Evolutionary conservation across 345 rosid genomes (phyloP).

Genomic region (Excoecaria agallocha): DNA sequence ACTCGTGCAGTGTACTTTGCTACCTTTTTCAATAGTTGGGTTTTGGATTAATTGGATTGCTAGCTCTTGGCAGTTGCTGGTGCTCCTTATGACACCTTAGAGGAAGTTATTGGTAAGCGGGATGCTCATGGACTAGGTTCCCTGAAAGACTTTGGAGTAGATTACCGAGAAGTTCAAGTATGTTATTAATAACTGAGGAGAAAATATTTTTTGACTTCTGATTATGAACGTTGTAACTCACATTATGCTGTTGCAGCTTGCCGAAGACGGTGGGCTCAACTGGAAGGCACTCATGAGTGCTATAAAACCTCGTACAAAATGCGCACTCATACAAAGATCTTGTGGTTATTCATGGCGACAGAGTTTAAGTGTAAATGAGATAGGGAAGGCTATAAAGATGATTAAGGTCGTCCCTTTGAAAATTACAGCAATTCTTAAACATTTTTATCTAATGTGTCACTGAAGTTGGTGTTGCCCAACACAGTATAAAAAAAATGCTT

Average conservation of each 20-base stretch:
- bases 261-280: constrained; percentile 54
- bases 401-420: constrained; percentile 42
- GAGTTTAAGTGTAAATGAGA: constrained; percentile 57
- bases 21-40: constrained; percentile 1
- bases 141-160: constrained; percentile 58
- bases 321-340: constrained; percentile 61
- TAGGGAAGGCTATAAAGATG: constrained; percentile 53
- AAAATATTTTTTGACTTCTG: not conserved
- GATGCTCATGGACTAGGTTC: constrained; percentile 56
- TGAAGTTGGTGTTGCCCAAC: too few relatives aligned
- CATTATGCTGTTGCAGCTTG: constrained; percentile 38
- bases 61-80: constrained; percentile 80
- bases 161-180: constrained; percentile 59
- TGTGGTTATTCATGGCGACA: constrained; percentile 67
- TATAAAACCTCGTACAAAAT: constrained; percentile 49
- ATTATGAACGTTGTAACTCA: constrained; percentile 5
- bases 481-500: too few relatives aligned
- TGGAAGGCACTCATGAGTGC: constrained; percentile 44
- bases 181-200: constrained; percentile 19
- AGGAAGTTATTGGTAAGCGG: constrained; percentile 63
- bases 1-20: constrained; percentile 7
- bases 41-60: constrained; percentile 33
- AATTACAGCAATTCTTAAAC: constrained; percentile 5
- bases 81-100: constrained; percentile 70
- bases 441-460: too few relatives aligned